Percentiles rank a stretch among this genome's conserved stretches.
phyloP scores from a whole-genome alignment of 805 yeast species.

The Osmozyma mogii region DNA sequence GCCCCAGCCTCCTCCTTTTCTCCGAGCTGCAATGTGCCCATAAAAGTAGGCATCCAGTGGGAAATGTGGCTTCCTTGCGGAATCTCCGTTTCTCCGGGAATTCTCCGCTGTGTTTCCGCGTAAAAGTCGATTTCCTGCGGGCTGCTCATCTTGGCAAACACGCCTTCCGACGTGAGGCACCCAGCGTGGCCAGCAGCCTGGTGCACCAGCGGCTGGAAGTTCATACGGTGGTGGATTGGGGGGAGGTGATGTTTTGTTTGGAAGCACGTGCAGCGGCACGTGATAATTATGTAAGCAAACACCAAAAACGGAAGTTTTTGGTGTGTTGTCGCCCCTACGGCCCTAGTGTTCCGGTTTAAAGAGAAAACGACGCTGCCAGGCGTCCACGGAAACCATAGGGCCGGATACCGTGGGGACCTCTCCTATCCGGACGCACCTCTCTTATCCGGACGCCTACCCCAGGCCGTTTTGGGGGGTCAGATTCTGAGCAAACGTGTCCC shows the following conservation, averaged over 20 bases:
- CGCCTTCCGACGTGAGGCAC: constrained; percentile 47
- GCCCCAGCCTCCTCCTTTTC: not conserved
- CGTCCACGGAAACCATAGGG: too few species aligned
- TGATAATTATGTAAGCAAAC: not conserved
- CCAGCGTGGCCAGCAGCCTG: constrained; percentile 96
- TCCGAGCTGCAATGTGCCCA: constrained; percentile 53
- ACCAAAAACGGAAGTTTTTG: not conserved
- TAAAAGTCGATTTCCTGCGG: constrained; percentile 75
- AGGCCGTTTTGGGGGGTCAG: too few species aligned
- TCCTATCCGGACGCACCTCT: too few species aligned
- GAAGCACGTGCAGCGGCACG: not conserved
- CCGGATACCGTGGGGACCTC: too few species aligned
- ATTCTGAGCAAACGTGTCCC: too few species aligned
- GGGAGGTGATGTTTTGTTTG: not conserved
- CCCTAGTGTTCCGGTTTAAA: constrained; percentile 7
- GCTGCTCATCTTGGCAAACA: constrained; percentile 65
- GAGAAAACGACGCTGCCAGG: constrained; percentile 1
- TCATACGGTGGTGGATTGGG: too few species aligned
- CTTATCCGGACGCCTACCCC: too few species aligned
- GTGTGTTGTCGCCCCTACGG: not conserved
- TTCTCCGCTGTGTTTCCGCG: constrained; percentile 20
- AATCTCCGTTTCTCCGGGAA: constrained; percentile 15
- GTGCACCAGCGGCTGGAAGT: constrained; percentile 25
- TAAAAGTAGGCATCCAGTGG: constrained; percentile 57
- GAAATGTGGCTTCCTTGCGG: constrained; percentile 30